phyloP scores from a whole-genome alignment of 2,329 filamentous ascomycete genomes.

The Thielaviopsis punctulata region DNA sequence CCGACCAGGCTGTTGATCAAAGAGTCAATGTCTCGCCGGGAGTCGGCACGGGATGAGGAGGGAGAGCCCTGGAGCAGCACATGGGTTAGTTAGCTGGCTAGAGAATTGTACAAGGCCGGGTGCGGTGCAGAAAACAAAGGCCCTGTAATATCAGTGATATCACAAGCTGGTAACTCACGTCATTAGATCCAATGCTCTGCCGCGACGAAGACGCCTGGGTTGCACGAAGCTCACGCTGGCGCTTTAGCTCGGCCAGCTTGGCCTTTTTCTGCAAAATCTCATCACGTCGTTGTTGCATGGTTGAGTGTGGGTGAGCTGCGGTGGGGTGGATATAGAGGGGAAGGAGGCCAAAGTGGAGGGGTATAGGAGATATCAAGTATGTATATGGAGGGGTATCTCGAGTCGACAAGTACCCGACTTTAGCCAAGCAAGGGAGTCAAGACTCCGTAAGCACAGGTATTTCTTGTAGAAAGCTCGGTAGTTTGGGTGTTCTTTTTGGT shows the following conservation, averaged over 20 bases:
- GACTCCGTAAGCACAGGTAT: too few relatives aligned
- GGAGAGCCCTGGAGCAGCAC: constrained; percentile 5
- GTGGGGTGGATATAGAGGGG: background rate
- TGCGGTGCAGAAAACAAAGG: background rate
- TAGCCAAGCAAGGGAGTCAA: background rate
- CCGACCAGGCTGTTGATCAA: constrained; percentile 73
- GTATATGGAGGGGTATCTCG: background rate
- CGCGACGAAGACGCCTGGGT: constrained; percentile 56
- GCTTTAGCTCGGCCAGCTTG: constrained; percentile 89
- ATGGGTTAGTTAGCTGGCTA: constrained; percentile 2
- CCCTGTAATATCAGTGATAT: too few relatives aligned
- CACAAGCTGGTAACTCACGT: constrained; percentile 45
- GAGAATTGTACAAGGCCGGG: background rate
- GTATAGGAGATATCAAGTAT: background rate
- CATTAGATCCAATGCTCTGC: constrained; percentile 46
- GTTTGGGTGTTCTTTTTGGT: too few relatives aligned
- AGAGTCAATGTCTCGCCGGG: constrained; percentile 61
- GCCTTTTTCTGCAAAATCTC: constrained; percentile 95
- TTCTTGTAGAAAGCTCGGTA: too few relatives aligned
- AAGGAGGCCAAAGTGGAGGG: background rate
- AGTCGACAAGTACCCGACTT: background rate
- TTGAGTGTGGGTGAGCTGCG: background rate
- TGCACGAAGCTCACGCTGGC: constrained; percentile 69
- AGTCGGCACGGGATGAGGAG: constrained; percentile 37
- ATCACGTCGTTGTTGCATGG: constrained; percentile 62